Conservation (phyloP, 1,284 basidiomycete genomes). For the Trichosporon inkin region DNA sequence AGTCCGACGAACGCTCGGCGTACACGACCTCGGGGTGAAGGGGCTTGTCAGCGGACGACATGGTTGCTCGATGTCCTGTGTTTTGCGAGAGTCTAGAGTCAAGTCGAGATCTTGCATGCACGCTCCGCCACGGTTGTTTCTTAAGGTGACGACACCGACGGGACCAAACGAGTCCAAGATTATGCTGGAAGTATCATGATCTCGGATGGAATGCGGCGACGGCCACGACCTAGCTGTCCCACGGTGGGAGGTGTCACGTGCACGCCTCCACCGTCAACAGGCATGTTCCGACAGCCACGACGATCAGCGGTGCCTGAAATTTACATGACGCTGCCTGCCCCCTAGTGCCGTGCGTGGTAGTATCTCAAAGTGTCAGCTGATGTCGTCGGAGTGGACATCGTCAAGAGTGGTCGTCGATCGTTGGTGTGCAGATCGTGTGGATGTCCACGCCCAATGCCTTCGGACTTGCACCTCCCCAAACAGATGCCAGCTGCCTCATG, state of each 20-base stretch:
- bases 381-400: no score
- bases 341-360: no score
- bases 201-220: not conserved
- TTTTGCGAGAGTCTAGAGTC: not conserved
- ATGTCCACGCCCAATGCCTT: no score
- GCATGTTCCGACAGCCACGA: no score
- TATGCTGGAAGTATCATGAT: slow-evolving; percentile 9
- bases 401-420: no score
- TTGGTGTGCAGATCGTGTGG: no score
- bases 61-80: slow-evolving; percentile 16
- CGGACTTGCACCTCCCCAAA: no score
- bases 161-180: slow-evolving; percentile 1
- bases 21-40: slow-evolving; percentile 80
- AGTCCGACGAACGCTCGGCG: slow-evolving; percentile 77
- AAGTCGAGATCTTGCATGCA: not conserved
- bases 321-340: no score
- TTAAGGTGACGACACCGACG: slow-evolving; percentile 5
- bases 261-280: not conserved
- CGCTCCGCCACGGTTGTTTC: not conserved
- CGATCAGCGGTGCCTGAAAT: no score
- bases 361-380: no score
- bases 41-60: slow-evolving; percentile 34
- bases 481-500: no score
- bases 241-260: not conserved
- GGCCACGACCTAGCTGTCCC: not conserved